These are phyloP conservation scores for Fusarium sp. DNA, from an alignment of 2,329 filamentous ascomycete genomes.

Conservation along the genomic window DNA sequence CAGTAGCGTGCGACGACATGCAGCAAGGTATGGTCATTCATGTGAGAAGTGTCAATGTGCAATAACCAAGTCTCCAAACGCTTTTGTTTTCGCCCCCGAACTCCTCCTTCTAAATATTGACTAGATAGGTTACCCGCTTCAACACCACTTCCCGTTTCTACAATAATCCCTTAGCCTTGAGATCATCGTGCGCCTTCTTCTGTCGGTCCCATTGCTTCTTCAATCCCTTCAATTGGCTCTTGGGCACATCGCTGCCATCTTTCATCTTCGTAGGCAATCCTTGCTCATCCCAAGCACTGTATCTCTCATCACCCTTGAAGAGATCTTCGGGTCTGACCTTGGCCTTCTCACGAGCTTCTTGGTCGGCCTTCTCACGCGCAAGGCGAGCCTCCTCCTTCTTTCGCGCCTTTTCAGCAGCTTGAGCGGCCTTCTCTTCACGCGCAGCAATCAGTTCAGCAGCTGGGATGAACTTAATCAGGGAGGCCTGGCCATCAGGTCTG, in stretches of 20 bases:
- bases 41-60: background rate
- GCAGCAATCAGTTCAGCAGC: constrained; percentile 66
- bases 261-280: constrained; percentile 82
- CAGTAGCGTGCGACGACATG: background rate
- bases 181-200: constrained; percentile 81
- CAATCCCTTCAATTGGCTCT: constrained; percentile 82
- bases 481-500: constrained; percentile 70
- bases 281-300: constrained; percentile 82
- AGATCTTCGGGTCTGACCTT: constrained; percentile 64
- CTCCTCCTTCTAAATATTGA: constrained; percentile 26
- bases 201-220: constrained; percentile 91
- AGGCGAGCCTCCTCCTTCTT: constrained; percentile 65
- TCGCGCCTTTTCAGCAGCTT: constrained; percentile 67
- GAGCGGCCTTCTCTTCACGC: constrained; percentile 66
- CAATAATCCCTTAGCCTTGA: constrained; percentile 48
- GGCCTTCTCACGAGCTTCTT: constrained; percentile 66
- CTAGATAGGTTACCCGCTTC: constrained; percentile 11
- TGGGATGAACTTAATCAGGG: constrained; percentile 75
- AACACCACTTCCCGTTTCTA: constrained; percentile 25
- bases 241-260: constrained; percentile 81
- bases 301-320: constrained; percentile 67
- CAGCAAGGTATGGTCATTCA: background rate
- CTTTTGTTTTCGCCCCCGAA: constrained; percentile 20
- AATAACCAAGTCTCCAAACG: background rate
- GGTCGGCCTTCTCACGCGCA: constrained; percentile 60